A percentile compares a stretch with the other conserved stretches of the same genome.
Evolutionary conservation across 108 stramenopile species (phyloP).

Genomic region (Cyclotella atomus): DNA sequence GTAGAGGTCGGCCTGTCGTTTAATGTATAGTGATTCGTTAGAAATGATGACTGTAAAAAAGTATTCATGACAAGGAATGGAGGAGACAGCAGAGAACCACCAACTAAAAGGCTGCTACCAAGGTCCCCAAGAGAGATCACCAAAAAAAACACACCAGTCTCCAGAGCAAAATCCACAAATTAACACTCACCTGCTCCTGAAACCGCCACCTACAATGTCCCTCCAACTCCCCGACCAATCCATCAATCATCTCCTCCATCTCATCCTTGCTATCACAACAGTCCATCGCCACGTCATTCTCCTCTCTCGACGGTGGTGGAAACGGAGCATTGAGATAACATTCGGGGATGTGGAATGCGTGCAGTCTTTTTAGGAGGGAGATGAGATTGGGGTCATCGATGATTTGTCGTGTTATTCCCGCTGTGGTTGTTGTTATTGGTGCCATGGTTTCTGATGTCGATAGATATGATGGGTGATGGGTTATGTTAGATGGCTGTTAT

Average conservation of each 20-base stretch:
- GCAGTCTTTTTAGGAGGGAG: conserved; percentile 42
- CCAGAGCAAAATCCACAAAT: too few relatives aligned
- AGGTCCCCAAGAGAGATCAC: not conserved
- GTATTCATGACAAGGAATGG: not conserved
- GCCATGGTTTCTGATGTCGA: too few relatives aligned
- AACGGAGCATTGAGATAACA: too few relatives aligned
- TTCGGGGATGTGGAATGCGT: conserved; percentile 5
- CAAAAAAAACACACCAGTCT: not conserved
- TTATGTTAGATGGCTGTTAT: too few relatives aligned
- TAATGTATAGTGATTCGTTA: not conserved
- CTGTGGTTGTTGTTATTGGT: conserved; percentile 56
- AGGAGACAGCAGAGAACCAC: not conserved
- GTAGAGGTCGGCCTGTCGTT: conserved; percentile 79
- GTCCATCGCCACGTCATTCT: conserved; percentile 17
- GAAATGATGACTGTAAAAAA: not conserved
- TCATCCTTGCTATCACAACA: not conserved
- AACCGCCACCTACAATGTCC: conserved; percentile 66
- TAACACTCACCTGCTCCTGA: conserved; percentile 86
- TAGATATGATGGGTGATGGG: too few relatives aligned
- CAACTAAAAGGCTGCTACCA: conserved; percentile 2
- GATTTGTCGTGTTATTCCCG: conserved; percentile 68
- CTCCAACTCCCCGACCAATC: conserved; percentile 58
- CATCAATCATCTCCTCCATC: conserved; percentile 46
- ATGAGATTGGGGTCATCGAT: conserved; percentile 67
- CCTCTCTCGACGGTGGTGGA: not conserved